Percentiles rank a stretch among this genome's conserved stretches.
These are phyloP conservation scores for Krasilnikovozyma curviuscula DNA, from an alignment of 768 basidiomycete species.

Conservation along the genomic window DNA sequence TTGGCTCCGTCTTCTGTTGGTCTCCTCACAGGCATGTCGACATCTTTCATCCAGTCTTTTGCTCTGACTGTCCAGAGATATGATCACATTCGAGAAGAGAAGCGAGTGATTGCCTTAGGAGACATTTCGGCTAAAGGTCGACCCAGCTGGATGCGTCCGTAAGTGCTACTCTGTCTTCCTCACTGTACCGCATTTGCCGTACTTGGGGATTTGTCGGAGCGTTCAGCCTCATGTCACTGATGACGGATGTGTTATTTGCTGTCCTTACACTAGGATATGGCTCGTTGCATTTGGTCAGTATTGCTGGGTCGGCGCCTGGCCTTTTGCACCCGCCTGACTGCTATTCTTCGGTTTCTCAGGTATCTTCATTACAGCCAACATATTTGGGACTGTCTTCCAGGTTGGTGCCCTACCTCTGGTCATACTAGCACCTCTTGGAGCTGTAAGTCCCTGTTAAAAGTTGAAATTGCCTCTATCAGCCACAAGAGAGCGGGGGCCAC, in stretches of 20 bases:
- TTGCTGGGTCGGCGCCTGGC: not conserved
- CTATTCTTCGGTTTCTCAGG: slow-evolving; percentile 5
- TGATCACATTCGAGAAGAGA: not conserved
- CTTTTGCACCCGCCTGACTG: not conserved
- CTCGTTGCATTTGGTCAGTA: slow-evolving; percentile 51
- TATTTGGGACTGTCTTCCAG: slow-evolving; percentile 73
- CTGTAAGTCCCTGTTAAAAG: slow-evolving; percentile 37
- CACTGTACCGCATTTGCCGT: slow-evolving; percentile 47
- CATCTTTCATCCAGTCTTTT: slow-evolving; percentile 72
- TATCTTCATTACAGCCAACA: slow-evolving; percentile 43
- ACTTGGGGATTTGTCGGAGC: not conserved
- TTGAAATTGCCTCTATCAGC: too few species aligned
- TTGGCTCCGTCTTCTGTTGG: slow-evolving; percentile 11
- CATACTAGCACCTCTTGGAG: slow-evolving; percentile 80
- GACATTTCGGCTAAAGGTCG: not conserved
- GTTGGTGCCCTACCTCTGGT: slow-evolving; percentile 86
- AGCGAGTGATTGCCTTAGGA: not conserved
- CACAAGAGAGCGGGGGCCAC: too few species aligned
- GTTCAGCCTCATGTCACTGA: not conserved
- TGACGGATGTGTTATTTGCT: slow-evolving; percentile 5
- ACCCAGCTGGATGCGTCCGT: not conserved
- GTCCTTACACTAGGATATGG: slow-evolving; percentile 46
- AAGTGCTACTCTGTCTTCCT: slow-evolving; percentile 34
- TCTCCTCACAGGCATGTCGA: slow-evolving; percentile 45
- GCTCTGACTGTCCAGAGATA: slow-evolving; percentile 24